Evolutionary conservation across 306 rosid species (phyloP), one percentile per base, ranked within the genome.

Genomic region (Styphnolobium japonicum): DNA sequence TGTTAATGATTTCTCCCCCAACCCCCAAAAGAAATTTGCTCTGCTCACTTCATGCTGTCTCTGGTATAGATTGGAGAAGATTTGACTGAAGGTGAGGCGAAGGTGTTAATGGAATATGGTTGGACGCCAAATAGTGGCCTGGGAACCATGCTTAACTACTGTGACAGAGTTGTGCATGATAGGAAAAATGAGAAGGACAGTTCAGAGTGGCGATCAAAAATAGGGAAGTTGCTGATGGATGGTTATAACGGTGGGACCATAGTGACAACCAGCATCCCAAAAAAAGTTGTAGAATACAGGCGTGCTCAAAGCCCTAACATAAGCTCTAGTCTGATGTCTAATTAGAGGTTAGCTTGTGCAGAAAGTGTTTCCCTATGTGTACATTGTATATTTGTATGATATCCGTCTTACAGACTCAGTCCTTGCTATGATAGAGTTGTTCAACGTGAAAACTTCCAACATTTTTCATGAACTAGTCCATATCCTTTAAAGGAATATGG

Each of bases 81-180:
- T 80, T 71, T 92, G 86, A 83, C 78, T 1, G 85, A 90, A 87
- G 97, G 92, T 0, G 98, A 94, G 86, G 98, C 95, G 0, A 62
- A 73, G 67, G 97, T 94, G 80, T 78, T 94, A 60, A 60, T 58
- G 83, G 93, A 80, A 75, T 94, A 90, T 69, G 97, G 98, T 72
- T 94, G 98, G 97, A 58, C 71, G 55, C 90, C 92, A 4, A 88
- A 91, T 34, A 90, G 85, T 72, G 98, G 98, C 46, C 81, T 92
- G 85, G 97, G 97, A 83, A 87, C 97, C 31, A 89, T 94, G 97
- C 97, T 94, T 55, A 92, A 92, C 85, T 94, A 89, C 77, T 58
- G 88, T 3, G 91, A 85, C 71, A 89, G 98, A 83, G 98, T 94
- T 63, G 89, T 94, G 73, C 98, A 94, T 74, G 97, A 94, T 78